A percentile compares a stretch with the other conserved stretches of the same genome.
phyloP scores from a whole-genome alignment of 148 eudicot genomes.

The Vaccinium corymbosum region DNA sequence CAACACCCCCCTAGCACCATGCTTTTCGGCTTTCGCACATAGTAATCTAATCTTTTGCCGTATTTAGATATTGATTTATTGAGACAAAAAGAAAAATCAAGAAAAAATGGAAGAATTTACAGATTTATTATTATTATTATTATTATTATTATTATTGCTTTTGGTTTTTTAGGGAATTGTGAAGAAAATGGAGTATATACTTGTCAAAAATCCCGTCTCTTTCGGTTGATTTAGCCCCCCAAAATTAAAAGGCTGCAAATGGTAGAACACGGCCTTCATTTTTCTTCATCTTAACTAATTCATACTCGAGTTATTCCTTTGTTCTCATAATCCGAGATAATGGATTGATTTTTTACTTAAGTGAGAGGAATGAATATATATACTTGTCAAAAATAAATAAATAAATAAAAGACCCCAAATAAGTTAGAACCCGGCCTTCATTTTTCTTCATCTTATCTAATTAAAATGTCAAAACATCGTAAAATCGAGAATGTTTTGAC shows the following conservation, averaged over 20 bases:
- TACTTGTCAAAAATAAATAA: too few relatives aligned
- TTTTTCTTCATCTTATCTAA: too few relatives aligned
- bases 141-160: background rate
- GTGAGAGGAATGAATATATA: background rate
- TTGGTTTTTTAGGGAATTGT: background rate
- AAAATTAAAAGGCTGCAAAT: background rate
- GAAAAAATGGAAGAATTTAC: background rate
- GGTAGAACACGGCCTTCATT: background rate
- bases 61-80: background rate
- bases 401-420: too few relatives aligned
- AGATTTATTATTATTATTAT: background rate
- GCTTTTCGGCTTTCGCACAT: background rate
- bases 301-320: background rate
- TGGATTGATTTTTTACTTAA: background rate
- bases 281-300: background rate
- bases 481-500: too few relatives aligned
- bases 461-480: too few relatives aligned
- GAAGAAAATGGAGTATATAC: background rate
- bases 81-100: background rate
- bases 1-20: conserved; percentile 11
- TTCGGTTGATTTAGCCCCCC: background rate
- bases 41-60: background rate
- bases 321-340: background rate
- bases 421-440: too few relatives aligned
- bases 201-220: background rate